Percentiles rank a stretch among this genome's conserved stretches.
Evolutionary conservation across 1,284 basidiomycete genomes (phyloP).

Genomic region (Fomitiporia mediterranea): DNA sequence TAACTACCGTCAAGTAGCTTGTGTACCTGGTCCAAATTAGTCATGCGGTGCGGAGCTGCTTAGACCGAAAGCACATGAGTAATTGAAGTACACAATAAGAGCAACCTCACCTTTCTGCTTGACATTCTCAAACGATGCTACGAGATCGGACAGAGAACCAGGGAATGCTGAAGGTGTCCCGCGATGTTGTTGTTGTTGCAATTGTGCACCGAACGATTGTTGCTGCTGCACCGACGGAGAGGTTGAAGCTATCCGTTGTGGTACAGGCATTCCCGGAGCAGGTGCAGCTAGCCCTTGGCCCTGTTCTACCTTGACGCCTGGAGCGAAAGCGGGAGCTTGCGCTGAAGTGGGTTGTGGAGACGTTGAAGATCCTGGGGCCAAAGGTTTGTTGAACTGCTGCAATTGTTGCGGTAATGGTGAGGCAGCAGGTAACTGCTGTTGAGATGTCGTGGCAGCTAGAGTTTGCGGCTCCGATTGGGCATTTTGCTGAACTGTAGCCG

Average conservation of each 20-base stretch:
- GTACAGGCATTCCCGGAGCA: conserved; percentile 24
- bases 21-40: conserved; percentile 85
- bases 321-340: conserved; percentile 55
- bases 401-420: conserved; percentile 62
- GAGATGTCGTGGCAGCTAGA: conserved; percentile 18
- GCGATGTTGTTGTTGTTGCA: conserved; percentile 27
- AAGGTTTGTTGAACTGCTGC: conserved; percentile 40
- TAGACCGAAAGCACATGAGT: conserved; percentile 16
- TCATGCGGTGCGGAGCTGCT: conserved; percentile 76
- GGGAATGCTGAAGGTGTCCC: conserved; percentile 54
- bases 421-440: conserved; percentile 32
- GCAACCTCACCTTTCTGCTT: conserved; percentile 80
- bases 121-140: conserved; percentile 91
- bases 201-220: conserved; percentile 26
- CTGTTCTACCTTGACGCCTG: conserved; percentile 55
- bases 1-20: conserved; percentile 91
- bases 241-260: conserved; percentile 25
- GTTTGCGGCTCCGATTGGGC: conserved; percentile 18
- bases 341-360: conserved; percentile 29
- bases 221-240: conserved; percentile 18
- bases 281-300: conserved; percentile 20
- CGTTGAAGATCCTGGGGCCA: conserved; percentile 25
- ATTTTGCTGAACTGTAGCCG: conserved; percentile 1
- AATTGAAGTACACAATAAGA: neutral
- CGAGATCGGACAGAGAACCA: conserved; percentile 86